These are phyloP conservation scores for Aspergillus wentii DNA, from an alignment of 495 filamentous ascomycete species.

Conservation along the genomic window DNA sequence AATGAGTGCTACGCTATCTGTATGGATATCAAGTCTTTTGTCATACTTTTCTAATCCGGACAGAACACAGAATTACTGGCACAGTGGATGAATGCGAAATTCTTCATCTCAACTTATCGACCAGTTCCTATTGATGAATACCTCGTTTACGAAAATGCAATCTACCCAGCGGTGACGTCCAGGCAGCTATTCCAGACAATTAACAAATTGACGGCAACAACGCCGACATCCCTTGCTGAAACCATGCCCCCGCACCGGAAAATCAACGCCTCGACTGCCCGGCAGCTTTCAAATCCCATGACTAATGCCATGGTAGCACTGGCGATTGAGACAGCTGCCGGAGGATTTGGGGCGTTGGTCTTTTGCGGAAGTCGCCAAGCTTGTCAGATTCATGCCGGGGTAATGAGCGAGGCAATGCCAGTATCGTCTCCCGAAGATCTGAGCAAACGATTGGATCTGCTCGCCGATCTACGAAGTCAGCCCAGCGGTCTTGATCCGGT, in stretches of 20 bases:
- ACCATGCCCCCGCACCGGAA: constrained; percentile 40
- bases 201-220: constrained; percentile 42
- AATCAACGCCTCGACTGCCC: constrained; percentile 51
- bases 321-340: constrained; percentile 58
- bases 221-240: constrained; percentile 22
- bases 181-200: constrained; percentile 59
- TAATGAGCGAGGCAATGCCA: constrained; percentile 62
- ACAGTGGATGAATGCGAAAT: constrained; percentile 66
- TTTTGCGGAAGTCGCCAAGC: constrained; percentile 69
- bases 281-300: constrained; percentile 58
- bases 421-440: constrained; percentile 33
- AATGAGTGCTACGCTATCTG: constrained; percentile 78
- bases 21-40: constrained; percentile 26
- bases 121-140: constrained; percentile 74
- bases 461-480: constrained; percentile 64
- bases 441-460: constrained; percentile 58
- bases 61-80: constrained; percentile 67
- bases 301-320: constrained; percentile 68
- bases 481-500: constrained; percentile 62
- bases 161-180: constrained; percentile 61
- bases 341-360: constrained; percentile 68
- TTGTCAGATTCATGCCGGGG: constrained; percentile 58
- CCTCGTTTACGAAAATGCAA: constrained; percentile 67
- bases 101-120: constrained; percentile 68
- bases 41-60: background rate